Evolutionary conservation across 202 grass and related monocot genomes (phyloP).

Genomic region (Musa balbisiana): DNA sequence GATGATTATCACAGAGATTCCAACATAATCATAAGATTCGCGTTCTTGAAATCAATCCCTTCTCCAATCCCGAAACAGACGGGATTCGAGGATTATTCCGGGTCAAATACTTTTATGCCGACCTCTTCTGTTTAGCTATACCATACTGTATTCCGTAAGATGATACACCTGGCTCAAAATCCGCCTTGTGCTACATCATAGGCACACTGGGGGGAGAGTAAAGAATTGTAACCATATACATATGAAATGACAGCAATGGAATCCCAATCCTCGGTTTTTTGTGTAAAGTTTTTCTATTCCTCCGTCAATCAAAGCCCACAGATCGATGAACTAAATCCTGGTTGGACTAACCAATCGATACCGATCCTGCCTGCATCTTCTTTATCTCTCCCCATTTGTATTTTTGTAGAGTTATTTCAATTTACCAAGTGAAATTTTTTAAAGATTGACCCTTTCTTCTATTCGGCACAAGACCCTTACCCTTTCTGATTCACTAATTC

Average conservation of each 20-base stretch:
- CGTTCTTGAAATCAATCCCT: constrained; percentile 11
- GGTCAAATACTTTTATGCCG: constrained; percentile 1
- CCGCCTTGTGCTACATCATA: constrained; percentile 8
- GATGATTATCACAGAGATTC: constrained; percentile 20
- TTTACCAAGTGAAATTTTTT: no score
- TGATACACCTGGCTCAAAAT: constrained; percentile 14
- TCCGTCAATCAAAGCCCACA: no score
- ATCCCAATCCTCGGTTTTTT: no score
- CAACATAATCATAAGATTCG: constrained; percentile 15
- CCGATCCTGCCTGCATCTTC: no score
- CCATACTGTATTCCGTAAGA: constrained; percentile 17
- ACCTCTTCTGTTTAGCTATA: constrained; percentile 16
- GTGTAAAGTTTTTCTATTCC: no score
- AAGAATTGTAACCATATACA: constrained; percentile 22
- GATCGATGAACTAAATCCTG: no score
- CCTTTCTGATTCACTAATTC: no score
- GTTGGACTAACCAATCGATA: no score
- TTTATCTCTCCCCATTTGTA: no score
- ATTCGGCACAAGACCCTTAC: no score
- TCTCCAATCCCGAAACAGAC: constrained; percentile 8
- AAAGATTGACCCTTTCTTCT: no score
- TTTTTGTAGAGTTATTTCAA: no score
- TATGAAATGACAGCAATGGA: constrained; percentile 4
- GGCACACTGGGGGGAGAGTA: constrained; percentile 13
- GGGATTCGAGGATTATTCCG: constrained; percentile 15